Evolutionary conservation across 2,329 filamentous ascomycete species (phyloP).

Genomic region (Madurella fahalii): DNA sequence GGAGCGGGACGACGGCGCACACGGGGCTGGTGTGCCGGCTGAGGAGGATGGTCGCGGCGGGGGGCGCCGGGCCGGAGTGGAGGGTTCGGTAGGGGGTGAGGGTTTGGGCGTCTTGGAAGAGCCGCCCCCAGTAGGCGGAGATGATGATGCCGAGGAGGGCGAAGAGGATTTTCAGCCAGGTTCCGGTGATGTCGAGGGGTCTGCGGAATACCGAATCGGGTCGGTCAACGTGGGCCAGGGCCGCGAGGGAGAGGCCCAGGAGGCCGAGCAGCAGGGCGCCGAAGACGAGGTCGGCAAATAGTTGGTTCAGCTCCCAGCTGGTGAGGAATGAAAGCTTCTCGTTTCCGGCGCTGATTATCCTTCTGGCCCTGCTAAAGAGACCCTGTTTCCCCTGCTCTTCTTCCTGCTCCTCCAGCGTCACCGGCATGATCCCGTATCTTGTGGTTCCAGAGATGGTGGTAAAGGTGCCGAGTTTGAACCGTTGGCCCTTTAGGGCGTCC

Average conservation of each 20-base stretch:
- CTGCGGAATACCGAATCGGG: slow-evolving; percentile 22
- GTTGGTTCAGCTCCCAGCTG: slow-evolving; percentile 15
- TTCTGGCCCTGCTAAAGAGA: background rate
- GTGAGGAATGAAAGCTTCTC: slow-evolving; percentile 2
- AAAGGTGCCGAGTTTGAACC: slow-evolving; percentile 22
- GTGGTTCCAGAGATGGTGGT: background rate
- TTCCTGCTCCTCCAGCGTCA: slow-evolving; percentile 12
- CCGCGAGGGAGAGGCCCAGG: slow-evolving; percentile 22
- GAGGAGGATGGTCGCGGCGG: slow-evolving; percentile 20
- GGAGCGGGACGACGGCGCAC: slow-evolving; percentile 20
- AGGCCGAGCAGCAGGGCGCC: slow-evolving; percentile 20
- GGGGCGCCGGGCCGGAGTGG: slow-evolving; percentile 12
- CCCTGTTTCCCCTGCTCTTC: background rate
- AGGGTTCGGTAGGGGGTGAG: slow-evolving; percentile 22
- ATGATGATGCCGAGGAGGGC: slow-evolving; percentile 20
- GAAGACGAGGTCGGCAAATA: slow-evolving; percentile 19
- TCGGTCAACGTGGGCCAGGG: slow-evolving; percentile 19
- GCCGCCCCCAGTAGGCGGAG: slow-evolving; percentile 20
- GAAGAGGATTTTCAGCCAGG: slow-evolving; percentile 22
- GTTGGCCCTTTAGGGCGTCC: slow-evolving; percentile 24
- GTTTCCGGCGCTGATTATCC: background rate
- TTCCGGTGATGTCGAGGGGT: slow-evolving; percentile 6
- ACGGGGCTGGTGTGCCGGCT: slow-evolving; percentile 18
- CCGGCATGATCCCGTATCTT: slow-evolving; percentile 22
- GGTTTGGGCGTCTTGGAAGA: slow-evolving; percentile 25